Conservation (phyloP, 2,329 filamentous ascomycete genomes). For the Pseudogymnoascus sp. region DNA sequence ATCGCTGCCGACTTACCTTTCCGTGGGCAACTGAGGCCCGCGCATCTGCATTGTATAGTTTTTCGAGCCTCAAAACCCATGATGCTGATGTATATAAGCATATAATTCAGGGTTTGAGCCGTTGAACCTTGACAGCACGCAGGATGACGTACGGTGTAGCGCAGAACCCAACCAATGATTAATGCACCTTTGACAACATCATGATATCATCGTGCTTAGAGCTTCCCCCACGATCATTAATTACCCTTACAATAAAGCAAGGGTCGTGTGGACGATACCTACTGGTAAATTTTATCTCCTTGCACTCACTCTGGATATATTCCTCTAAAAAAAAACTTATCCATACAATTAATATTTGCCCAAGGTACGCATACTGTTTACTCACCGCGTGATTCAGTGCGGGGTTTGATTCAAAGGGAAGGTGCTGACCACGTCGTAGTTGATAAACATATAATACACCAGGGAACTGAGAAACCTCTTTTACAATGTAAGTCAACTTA, state of each 20-base stretch:
- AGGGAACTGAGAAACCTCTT: neutral
- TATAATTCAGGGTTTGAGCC: conserved; percentile 3
- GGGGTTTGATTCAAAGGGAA: neutral
- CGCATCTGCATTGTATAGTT: neutral
- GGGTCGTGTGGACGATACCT: neutral
- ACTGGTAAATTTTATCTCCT: neutral
- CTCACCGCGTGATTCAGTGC: neutral
- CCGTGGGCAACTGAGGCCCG: neutral
- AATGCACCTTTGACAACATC: conserved; percentile 2
- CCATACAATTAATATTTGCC: neutral
- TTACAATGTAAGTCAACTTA: conserved; percentile 1
- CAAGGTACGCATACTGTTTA: neutral
- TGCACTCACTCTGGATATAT: conserved; percentile 1
- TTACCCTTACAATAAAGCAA: conserved; percentile 4
- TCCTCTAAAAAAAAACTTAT: neutral
- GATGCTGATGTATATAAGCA: conserved; percentile 8
- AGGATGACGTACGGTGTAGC: neutral
- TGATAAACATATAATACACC: neutral
- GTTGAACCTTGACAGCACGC: neutral
- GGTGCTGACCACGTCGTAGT: conserved; percentile 2
- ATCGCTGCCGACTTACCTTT: neutral
- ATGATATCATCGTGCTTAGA: conserved; percentile 6
- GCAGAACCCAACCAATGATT: neutral
- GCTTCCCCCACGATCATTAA: neutral
- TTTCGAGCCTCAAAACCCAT: neutral